Evolutionary conservation across 306 rosid genomes (phyloP), one percentile per base, ranked within the genome.

Genomic region (Quercus aquifolioides): DNA sequence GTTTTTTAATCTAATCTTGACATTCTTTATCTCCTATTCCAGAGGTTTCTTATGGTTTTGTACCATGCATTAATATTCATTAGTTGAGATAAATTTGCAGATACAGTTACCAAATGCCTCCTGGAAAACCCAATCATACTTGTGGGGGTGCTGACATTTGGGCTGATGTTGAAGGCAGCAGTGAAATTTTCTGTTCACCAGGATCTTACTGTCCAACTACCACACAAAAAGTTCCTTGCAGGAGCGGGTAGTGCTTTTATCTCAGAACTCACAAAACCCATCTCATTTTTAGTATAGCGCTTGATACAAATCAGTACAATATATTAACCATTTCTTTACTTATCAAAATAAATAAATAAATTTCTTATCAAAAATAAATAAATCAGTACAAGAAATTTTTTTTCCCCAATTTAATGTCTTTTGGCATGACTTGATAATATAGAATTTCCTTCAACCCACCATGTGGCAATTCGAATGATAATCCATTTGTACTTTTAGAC

Each of bases 111-210:
- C 94, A 87, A 68, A 76, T 84, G 71, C 97, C 97, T 55, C 81
- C 89, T 13, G 96, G 96, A 80, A 72, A 80, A 21, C 60, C 81
- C 75, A 82, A 91, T 76, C 97, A 93, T 86, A 69, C 84, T 18
- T 91, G 97, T 84, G 97, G 97, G 10, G 85, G 94, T 75, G 97
- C 94, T 79, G 96, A 93, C 83, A 76, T 88, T 68, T 93, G 97
- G 97, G 73, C 87, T 46, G 89, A 84, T 31, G 86, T 86, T 55
- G 77, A 59, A 54, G 82, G 81, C 82, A 93, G 87, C 78, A 87
- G 88, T 80, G 91, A 91, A 19, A 74, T 93, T 81, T 93, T 93
- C 77, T 93, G 97, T 88, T 85, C 91, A 80, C 88, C 91, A 30
- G 97, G 97, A 78, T 93, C 94, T 51, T 88, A 88, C 80, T 91